Percentiles rank a stretch among this genome's conserved stretches.
These are phyloP conservation scores for Chenopodium suecicum DNA, from an alignment of 148 eudicot genomes.

Conservation along the genomic window DNA sequence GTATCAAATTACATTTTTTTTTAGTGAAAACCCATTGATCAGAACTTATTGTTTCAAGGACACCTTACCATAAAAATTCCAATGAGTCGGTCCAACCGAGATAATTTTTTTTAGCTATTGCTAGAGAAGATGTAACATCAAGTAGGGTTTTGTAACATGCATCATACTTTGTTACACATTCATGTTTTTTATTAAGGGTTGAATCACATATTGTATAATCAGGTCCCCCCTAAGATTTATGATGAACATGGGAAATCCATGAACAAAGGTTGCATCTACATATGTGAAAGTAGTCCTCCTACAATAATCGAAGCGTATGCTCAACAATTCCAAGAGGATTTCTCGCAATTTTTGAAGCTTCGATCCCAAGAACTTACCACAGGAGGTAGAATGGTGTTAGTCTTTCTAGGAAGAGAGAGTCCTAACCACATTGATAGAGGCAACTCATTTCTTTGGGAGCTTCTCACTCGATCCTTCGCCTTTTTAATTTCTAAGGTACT, in stretches of 20 bases:
- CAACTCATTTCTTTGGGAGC: constrained; percentile 73
- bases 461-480: constrained; percentile 59
- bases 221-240: constrained; percentile 73
- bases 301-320: constrained; percentile 50
- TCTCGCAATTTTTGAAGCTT: constrained; percentile 53
- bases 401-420: constrained; percentile 64
- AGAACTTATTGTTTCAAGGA: too few species aligned
- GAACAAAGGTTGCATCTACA: constrained; percentile 74
- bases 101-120: too few species aligned
- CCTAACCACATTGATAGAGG: constrained; percentile 61
- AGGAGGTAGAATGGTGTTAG: constrained; percentile 70
- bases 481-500: constrained; percentile 55
- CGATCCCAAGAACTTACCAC: constrained; percentile 58
- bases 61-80: too few species aligned
- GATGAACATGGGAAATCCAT: constrained; percentile 53
- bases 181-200: background rate
- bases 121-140: too few species aligned
- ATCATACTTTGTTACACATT: too few species aligned
- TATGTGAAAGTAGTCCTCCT: constrained; percentile 57
- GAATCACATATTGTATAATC: background rate
- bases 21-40: too few species aligned
- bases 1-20: too few species aligned
- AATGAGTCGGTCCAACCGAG: too few species aligned
- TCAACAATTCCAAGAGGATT: constrained; percentile 67
- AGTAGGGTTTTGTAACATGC: too few species aligned